Evolutionary conservation across 73 alveolate genomes (phyloP), one percentile per base, ranked within the genome.

Genomic region (Paramecium sonneborni): DNA sequence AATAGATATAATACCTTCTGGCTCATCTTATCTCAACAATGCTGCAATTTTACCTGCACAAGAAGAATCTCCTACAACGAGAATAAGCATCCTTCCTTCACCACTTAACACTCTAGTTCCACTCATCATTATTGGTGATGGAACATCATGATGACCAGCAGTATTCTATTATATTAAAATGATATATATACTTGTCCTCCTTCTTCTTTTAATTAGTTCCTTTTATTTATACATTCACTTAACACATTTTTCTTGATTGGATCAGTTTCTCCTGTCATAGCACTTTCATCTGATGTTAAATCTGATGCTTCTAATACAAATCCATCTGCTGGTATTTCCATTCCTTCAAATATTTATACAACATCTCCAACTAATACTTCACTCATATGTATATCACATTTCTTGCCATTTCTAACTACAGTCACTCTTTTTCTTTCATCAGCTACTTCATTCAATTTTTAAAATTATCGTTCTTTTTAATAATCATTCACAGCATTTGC

Each of bases 251-350:
- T 96, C 74, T 92, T 94, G 74, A 38, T 95, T 96, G 85, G 85
- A 84, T 95, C 98, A 57, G 95, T 94, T 92, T 97, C 99, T 6
- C 99, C 99, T 23, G 99, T 97, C 95, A 97, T 92, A 55, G 99
- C 98, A 70, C 98, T 74, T 86, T 97, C 99, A 92, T 96, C 98
- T 43, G 97, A 93, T 46, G 94, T 93, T 20, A 97, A 69, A 24
- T 95, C 98, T 15, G 91, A 85, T 35, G 99, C 99, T 76, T 96
- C 97, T 24, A 93, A 10, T 30, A 93, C 85, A 35, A 96, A 85
- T 8, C 97, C 97, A 68, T 97, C 99, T 58, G 99, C 99, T 1
- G 99, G 98, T 48, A 97, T 93, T 58, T 95, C 97, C 90, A 91
- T 93, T 11, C 99, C 99, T 82, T 93, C 89, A 43, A 95, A 96